phyloP scores from a whole-genome alignment of 2,329 filamentous ascomycete species.

The Ophiostoma australiae region DNA sequence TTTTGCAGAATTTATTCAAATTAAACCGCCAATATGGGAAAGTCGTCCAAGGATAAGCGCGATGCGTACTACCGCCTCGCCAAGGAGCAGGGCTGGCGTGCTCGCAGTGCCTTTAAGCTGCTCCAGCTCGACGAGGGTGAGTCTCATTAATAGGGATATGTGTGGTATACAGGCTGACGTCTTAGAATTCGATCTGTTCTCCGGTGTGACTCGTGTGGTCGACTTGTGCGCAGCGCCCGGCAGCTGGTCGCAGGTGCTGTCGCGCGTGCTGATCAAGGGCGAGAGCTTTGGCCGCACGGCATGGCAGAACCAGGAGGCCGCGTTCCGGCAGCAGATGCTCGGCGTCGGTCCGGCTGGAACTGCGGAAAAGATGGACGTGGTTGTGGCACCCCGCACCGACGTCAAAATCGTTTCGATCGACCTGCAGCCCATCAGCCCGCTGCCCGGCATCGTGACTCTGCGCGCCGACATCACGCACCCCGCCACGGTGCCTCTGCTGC shows the following conservation, averaged over 20 bases:
- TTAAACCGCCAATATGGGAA: constrained; percentile 58
- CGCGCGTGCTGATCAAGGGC: constrained; percentile 85
- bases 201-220: constrained; percentile 84
- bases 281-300: constrained; percentile 81
- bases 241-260: constrained; percentile 96
- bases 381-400: constrained; percentile 49
- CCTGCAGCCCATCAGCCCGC: constrained; percentile 87
- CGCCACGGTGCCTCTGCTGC: constrained; percentile 82
- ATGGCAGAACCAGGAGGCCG: constrained; percentile 79
- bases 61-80: constrained; percentile 97
- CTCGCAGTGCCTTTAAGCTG: constrained; percentile 92
- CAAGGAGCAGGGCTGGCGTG: constrained; percentile 98
- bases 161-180: neutral
- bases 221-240: constrained; percentile 94
- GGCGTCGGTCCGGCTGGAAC: constrained; percentile 30
- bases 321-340: constrained; percentile 58
- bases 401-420: constrained; percentile 96
- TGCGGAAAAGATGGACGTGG: neutral
- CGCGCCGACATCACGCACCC: constrained; percentile 97
- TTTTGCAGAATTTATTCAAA: neutral
- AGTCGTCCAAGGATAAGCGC: constrained; percentile 97
- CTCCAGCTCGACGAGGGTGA: constrained; percentile 82
- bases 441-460: constrained; percentile 86
- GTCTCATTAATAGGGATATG: constrained; percentile 6
- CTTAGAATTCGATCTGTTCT: constrained; percentile 87